These are phyloP conservation scores for Spergularia bocconei DNA, from an alignment of 148 eudicot genomes.

Conservation along the genomic window DNA sequence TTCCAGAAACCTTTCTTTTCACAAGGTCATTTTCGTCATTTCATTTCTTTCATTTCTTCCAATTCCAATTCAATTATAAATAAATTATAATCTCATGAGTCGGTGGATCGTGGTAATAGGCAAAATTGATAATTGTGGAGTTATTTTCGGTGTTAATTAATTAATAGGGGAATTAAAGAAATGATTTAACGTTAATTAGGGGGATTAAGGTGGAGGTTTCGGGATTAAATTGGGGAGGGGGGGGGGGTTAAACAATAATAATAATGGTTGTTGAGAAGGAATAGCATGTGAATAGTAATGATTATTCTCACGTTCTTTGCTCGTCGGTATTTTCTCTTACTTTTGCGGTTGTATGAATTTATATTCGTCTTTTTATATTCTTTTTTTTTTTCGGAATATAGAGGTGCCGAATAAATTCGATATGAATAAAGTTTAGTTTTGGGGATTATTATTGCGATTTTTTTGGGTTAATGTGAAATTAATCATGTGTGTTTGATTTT, in stretches of 20 bases:
- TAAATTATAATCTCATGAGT: constrained; percentile 5
- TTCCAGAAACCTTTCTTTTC: constrained; percentile 58
- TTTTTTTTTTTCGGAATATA: neutral
- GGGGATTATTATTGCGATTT: neutral
- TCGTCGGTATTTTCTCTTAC: neutral
- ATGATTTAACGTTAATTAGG: neutral
- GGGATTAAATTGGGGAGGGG: too few species aligned
- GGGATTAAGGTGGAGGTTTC: neutral
- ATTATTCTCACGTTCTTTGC: constrained; percentile 36
- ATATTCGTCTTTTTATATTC: neutral
- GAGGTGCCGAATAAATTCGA: neutral
- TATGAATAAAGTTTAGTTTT: constrained; percentile 1
- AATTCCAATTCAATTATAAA: too few species aligned
- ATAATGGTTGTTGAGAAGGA: neutral
- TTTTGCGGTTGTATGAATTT: constrained; percentile 16
- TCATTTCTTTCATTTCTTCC: neutral
- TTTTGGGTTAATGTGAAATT: neutral
- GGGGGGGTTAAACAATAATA: neutral
- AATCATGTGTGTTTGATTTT: neutral
- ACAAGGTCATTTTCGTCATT: constrained; percentile 41
- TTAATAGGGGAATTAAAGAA: neutral
- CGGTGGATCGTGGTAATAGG: constrained; percentile 24
- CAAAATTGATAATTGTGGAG: constrained; percentile 1
- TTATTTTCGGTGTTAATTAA: neutral
- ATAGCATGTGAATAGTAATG: constrained; percentile 28